Conservation (phyloP, 202 grass and related monocot genomes). For the Musa balbisiana region DNA sequence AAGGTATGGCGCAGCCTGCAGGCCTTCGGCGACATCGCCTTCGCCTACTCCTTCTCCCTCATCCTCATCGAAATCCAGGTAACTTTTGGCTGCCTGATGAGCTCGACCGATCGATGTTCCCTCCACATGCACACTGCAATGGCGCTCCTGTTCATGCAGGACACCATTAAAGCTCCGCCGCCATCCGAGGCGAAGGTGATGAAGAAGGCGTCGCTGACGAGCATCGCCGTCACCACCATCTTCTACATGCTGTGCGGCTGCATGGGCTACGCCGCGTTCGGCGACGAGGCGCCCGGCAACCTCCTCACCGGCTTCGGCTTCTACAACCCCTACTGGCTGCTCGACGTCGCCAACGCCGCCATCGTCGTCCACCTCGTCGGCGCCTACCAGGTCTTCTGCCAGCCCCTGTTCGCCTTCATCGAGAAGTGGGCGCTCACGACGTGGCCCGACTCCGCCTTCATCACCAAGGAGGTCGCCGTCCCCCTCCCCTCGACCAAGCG, state of each 20-base stretch:
- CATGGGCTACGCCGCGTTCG: slow-evolving; percentile 1
- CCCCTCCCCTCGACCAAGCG: not conserved
- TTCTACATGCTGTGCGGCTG: not conserved
- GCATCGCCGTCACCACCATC: not conserved
- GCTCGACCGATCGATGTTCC: too few relatives aligned
- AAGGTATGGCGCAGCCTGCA: slow-evolving; percentile 6
- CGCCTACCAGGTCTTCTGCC: slow-evolving; percentile 1
- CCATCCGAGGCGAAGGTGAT: not conserved
- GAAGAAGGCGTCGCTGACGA: not conserved
- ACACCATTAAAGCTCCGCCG: not conserved
- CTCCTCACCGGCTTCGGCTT: not conserved
- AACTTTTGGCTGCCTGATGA: not conserved
- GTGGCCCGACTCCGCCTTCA: not conserved
- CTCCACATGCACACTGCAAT: too few relatives aligned
- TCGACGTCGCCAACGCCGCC: not conserved
- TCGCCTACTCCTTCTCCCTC: slow-evolving; percentile 11
- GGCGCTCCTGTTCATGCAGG: not conserved
- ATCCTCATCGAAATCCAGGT: slow-evolving; percentile 9
- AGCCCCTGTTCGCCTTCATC: slow-evolving; percentile 3
- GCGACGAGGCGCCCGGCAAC: not conserved
- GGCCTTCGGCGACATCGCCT: slow-evolving; percentile 10
- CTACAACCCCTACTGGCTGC: not conserved
- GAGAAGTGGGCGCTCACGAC: not conserved
- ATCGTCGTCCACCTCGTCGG: slow-evolving; percentile 1
- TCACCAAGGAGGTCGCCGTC: not conserved